phyloP scores from a whole-genome alignment of 176 grass and related monocot species.

The Oryza australiensis region DNA sequence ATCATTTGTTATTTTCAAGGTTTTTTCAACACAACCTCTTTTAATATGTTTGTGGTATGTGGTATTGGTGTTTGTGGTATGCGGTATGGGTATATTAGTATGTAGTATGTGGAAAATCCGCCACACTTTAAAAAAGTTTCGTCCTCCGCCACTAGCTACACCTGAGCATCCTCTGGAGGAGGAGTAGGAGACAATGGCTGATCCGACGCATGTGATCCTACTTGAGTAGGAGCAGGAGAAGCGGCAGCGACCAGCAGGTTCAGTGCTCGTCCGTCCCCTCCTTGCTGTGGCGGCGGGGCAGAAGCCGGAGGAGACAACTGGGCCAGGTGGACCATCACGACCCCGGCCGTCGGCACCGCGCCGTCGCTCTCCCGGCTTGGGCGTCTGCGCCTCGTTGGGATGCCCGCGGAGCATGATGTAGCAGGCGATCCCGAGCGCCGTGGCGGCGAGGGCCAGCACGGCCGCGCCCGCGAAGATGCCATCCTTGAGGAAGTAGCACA shows the following conservation, averaged over 20 bases:
- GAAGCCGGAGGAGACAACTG: neutral
- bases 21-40: too few relatives aligned
- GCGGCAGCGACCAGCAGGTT: neutral
- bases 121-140: too few relatives aligned
- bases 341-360: neutral
- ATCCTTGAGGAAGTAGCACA: conserved; percentile 26
- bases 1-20: too few relatives aligned
- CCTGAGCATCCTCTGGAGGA: too few relatives aligned
- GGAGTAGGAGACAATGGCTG: neutral
- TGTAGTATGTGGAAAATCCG: too few relatives aligned
- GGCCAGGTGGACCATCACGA: conserved; percentile 19
- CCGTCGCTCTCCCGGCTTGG: conserved; percentile 2
- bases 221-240: neutral
- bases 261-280: too few relatives aligned
- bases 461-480: conserved; percentile 27
- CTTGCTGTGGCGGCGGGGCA: too few relatives aligned
- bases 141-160: too few relatives aligned
- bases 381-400: neutral
- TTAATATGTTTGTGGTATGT: too few relatives aligned
- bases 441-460: conserved; percentile 33
- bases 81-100: too few relatives aligned
- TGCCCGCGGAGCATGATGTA: neutral
- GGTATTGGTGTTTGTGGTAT: too few relatives aligned
- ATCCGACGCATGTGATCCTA: neutral
- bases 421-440: conserved; percentile 31